Evolutionary conservation across 139 green algal genomes (phyloP).

Genomic region (Chlamydomonas incerta): DNA sequence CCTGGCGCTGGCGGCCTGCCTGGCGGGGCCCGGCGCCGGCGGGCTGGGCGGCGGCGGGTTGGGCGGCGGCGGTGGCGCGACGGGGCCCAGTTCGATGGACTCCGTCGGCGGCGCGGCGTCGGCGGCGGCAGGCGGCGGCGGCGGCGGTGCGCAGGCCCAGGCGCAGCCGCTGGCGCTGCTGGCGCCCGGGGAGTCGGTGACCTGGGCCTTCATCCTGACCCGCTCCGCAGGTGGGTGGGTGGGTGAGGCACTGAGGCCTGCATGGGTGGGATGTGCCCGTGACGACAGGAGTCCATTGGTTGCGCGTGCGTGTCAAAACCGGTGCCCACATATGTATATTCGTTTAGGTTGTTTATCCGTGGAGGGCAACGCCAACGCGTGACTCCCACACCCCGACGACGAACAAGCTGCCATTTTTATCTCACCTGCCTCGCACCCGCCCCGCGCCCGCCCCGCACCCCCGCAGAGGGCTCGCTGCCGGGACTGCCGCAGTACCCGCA

Average conservation of each 20-base stretch:
- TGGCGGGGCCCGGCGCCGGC: too few species aligned
- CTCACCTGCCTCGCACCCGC: background rate
- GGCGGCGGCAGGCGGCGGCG: background rate
- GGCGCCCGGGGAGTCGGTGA: background rate
- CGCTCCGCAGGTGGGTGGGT: background rate
- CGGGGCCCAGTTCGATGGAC: too few species aligned
- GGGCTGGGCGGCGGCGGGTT: background rate
- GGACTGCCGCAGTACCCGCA: background rate
- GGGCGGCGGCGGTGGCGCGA: background rate
- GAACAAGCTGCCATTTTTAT: too few species aligned
- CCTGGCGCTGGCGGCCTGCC: background rate
- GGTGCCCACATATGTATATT: too few species aligned
- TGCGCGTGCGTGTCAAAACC: too few species aligned
- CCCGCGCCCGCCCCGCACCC: too few species aligned
- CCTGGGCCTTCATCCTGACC: slow-evolving; percentile 10
- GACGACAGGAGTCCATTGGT: too few species aligned
- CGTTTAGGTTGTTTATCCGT: too few species aligned
- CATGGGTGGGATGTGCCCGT: too few species aligned
- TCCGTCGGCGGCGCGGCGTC: background rate
- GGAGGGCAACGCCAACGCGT: too few species aligned
- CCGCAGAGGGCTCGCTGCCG: background rate
- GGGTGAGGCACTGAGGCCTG: background rate
- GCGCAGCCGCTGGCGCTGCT: slow-evolving; percentile 18
- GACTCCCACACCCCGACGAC: too few species aligned
- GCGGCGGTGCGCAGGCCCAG: background rate